Conservation (phyloP, 495 filamentous ascomycete genomes). For the Penicillium coprophilum region DNA sequence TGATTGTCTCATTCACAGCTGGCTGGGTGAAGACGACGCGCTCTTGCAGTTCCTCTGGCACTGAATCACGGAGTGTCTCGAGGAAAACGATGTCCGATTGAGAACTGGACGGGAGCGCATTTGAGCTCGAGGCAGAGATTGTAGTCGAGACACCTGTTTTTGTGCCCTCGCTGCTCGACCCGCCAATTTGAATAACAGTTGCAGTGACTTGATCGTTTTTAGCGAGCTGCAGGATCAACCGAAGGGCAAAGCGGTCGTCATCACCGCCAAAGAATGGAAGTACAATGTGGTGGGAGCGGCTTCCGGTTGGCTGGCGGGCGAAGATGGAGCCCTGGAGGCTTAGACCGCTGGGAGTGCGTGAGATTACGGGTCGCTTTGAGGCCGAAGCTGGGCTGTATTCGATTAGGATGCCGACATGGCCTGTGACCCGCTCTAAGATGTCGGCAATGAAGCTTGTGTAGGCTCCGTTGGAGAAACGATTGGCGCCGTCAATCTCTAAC, state of each 20-base stretch:
- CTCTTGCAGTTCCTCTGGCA: conserved; percentile 55
- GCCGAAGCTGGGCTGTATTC: conserved; percentile 53
- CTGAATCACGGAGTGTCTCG: conserved; percentile 57
- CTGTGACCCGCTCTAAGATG: conserved; percentile 58
- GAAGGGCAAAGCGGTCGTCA: conserved; percentile 80
- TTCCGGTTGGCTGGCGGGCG: conserved; percentile 44
- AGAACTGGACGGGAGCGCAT: not conserved
- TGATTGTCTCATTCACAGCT: conserved; percentile 6
- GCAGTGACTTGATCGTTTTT: conserved; percentile 66
- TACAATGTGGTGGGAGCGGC: conserved; percentile 79
- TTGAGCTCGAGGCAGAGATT: conserved; percentile 1
- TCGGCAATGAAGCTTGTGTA: conserved; percentile 68
- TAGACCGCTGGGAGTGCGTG: conserved; percentile 54
- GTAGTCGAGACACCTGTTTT: conserved; percentile 5
- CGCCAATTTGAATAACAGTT: conserved; percentile 33
- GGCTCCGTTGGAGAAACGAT: conserved; percentile 37
- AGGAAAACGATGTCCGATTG: conserved; percentile 61
- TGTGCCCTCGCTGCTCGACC: conserved; percentile 1
- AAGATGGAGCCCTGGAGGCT: conserved; percentile 57
- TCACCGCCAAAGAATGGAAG: conserved; percentile 82
- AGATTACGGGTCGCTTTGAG: conserved; percentile 17
- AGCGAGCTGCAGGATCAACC: conserved; percentile 77
- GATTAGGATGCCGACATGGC: conserved; percentile 79
- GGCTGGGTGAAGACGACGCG: conserved; percentile 61
- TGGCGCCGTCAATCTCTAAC: conserved; percentile 27